Percentiles rank a stretch among this genome's conserved stretches.
Conservation (phyloP, 352 stramenopile species). For the Phytophthora chlamydospora region DNA sequence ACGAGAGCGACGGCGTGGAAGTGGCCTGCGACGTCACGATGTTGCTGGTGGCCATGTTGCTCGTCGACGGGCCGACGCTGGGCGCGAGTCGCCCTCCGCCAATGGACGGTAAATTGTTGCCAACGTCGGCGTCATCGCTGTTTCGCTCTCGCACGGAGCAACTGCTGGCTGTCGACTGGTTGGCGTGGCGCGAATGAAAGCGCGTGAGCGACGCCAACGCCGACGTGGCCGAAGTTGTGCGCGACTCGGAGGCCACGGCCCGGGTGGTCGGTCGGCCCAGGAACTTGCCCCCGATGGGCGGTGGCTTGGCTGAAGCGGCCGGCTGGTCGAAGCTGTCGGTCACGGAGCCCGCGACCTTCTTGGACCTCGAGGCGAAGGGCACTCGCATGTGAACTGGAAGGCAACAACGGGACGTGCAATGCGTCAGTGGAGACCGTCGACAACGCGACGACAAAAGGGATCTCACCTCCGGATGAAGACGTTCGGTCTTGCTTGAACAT, state of each 20-base stretch:
- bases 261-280: slow-evolving; percentile 40
- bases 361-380: slow-evolving; percentile 41
- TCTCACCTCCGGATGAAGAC: slow-evolving; percentile 11
- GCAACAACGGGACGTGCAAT: slow-evolving; percentile 17
- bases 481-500: slow-evolving; percentile 44
- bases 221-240: slow-evolving; percentile 33
- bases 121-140: slow-evolving; percentile 19
- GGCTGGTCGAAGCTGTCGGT: slow-evolving; percentile 41
- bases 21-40: slow-evolving; percentile 33
- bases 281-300: slow-evolving; percentile 38
- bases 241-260: slow-evolving; percentile 28
- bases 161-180: slow-evolving; percentile 39
- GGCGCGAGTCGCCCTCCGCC: slow-evolving; percentile 17
- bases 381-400: slow-evolving; percentile 47
- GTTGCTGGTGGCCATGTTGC: slow-evolving; percentile 27
- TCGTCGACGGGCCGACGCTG: slow-evolving; percentile 18
- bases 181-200: slow-evolving; percentile 39
- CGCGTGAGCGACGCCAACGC: slow-evolving; percentile 53
- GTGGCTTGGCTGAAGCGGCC: slow-evolving; percentile 16
- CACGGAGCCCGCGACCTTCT: slow-evolving; percentile 34
- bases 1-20: slow-evolving; percentile 16
- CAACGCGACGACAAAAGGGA: slow-evolving; percentile 20
- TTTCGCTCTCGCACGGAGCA: slow-evolving; percentile 20
- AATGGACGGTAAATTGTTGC: slow-evolving; percentile 30
- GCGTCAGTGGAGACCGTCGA: slow-evolving; percentile 15